These are phyloP conservation scores for Fusarium chlamydosporum DNA, from an alignment of 2,329 filamentous ascomycete genomes.

Conservation along the genomic window DNA sequence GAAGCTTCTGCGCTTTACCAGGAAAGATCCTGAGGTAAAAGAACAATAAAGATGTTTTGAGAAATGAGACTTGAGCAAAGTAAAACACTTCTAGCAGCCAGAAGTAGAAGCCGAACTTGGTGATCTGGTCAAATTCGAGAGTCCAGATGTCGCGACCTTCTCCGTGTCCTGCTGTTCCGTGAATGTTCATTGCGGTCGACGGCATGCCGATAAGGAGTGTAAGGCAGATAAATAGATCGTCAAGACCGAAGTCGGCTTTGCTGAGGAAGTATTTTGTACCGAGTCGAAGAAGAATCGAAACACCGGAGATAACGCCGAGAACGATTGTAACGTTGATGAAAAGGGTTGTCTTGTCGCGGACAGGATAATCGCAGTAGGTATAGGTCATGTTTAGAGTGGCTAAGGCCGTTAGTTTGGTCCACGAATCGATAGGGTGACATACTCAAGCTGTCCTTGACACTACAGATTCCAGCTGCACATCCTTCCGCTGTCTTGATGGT, in stretches of 20 bases:
- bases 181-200: conserved; percentile 44
- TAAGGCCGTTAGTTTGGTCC: not conserved
- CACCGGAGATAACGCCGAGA: conserved; percentile 53
- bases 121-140: conserved; percentile 42
- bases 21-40: conserved; percentile 62
- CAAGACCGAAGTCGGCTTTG: conserved; percentile 51
- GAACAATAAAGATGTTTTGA: conserved; percentile 59
- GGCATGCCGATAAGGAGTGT: conserved; percentile 44
- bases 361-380: conserved; percentile 34
- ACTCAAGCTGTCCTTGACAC: conserved; percentile 27
- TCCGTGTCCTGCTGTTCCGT: conserved; percentile 47
- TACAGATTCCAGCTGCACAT: conserved; percentile 20
- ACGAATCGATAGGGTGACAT: fast-evolving
- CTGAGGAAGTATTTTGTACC: conserved; percentile 48
- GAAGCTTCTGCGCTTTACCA: conserved; percentile 42
- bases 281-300: conserved; percentile 56
- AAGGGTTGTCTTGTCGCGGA: conserved; percentile 23
- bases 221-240: conserved; percentile 51
- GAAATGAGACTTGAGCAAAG: conserved; percentile 55
- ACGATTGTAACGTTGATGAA: conserved; percentile 38
- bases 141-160: conserved; percentile 57
- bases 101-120: conserved; percentile 51
- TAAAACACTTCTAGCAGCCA: conserved; percentile 58
- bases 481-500: conserved; percentile 38
- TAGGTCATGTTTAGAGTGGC: conserved; percentile 33